Base-by-base conservation (phyloP, 148 eudicot genomes). In the Chenopodium suecicum region DNA sequence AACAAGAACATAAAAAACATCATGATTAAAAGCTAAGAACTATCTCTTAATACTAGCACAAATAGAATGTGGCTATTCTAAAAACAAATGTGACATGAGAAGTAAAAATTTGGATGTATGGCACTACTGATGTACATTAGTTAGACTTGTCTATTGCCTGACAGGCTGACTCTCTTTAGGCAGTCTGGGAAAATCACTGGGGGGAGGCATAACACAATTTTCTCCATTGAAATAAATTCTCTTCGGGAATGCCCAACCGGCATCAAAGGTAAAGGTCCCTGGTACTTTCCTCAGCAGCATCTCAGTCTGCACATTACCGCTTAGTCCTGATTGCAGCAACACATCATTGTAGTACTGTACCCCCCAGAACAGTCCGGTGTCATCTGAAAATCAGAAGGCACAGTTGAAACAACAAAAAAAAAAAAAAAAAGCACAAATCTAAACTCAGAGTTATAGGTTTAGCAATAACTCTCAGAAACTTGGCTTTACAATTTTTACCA, bases 161-260 rank as follows among this genome's bases (percentile, higher is more conserved):
- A 25, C 16, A 58, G 60, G 54, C 76, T 29, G 17, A 27, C 65
- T 64, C 86, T 85, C 88, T 7, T 84, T 95, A 37, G 99, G 99
- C 23, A 95, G 89, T 63, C 86, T 87, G 0, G 98, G 98, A 69
- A 87, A 95, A 20, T 92, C 86, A 79, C 83, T 82, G 5, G 99
- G 98, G 22, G 86, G 87, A 19, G 99, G 98, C 97, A 94, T 88
- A 0, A 93, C 99, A 86, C 99, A 95, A 32, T 91, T 91, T 9
- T 95, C 89, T 0, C 99, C 99, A 70, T 94, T 92, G 85, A 93
- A 95, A 27, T 91, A 88, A 44, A 95, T 86, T 81, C 88, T 92
- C 75, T 94, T 88, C 0, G 99, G 99, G 84, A 95, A 95, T 19
- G 88, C 89, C 99, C 99, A 95, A 23, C 99, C 99, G 3, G 89